Evolutionary conservation across 176 grass and related monocot species (phyloP).

Genomic region (Melocanna baccifera): DNA sequence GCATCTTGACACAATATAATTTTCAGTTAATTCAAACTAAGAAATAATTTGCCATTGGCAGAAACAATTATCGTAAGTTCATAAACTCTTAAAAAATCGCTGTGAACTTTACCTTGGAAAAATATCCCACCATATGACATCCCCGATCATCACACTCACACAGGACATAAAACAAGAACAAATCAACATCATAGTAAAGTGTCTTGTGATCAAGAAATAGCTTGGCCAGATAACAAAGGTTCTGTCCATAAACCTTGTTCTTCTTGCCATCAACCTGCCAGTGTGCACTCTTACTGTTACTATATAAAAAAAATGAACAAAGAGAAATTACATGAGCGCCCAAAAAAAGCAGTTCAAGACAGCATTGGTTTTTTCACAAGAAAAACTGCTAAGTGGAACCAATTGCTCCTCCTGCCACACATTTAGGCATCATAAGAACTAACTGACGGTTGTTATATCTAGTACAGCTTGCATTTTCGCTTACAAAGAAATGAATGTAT

Average conservation of each 20-base stretch:
- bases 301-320: constrained; percentile 11
- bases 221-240: constrained; percentile 97
- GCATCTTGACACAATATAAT: neutral
- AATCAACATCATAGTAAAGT: constrained; percentile 91
- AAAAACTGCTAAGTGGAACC: neutral
- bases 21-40: neutral
- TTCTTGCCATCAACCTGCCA: constrained; percentile 98
- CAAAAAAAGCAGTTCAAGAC: neutral
- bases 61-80: constrained; percentile 1
- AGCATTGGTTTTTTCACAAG: neutral
- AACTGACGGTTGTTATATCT: neutral
- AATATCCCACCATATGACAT: constrained; percentile 99
- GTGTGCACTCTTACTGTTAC: constrained; percentile 1
- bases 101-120: constrained; percentile 74
- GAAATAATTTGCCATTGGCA: neutral
- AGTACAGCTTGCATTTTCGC: neutral
- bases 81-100: neutral
- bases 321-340: neutral
- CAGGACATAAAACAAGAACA: constrained; percentile 95
- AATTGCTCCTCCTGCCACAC: neutral
- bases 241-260: constrained; percentile 97
- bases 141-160: constrained; percentile 99
- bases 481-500: neutral
- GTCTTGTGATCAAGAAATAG: constrained; percentile 98
- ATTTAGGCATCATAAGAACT: neutral